Percentiles rank a stretch among this genome's conserved stretches.
These are phyloP conservation scores for Corrigiola litoralis DNA, from an alignment of 179 eudicot species.

Conservation along the genomic window DNA sequence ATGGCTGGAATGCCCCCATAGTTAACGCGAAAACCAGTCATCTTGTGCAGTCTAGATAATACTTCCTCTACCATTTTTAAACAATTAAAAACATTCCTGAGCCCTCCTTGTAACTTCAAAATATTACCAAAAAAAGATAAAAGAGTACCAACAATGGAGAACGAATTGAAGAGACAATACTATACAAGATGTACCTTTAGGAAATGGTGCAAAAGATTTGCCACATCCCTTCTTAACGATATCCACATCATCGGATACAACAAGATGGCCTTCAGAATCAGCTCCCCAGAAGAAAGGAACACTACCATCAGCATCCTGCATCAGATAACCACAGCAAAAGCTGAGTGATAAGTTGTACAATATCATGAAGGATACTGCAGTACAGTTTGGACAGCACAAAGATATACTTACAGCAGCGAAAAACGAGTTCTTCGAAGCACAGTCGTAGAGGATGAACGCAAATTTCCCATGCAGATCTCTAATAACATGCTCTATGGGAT, in stretches of 20 bases:
- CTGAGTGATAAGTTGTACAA: background rate
- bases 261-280: slow-evolving; percentile 80
- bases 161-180: background rate
- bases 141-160: too few relatives aligned
- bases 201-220: slow-evolving; percentile 91
- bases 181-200: slow-evolving; percentile 56
- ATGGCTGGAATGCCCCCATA: too few relatives aligned
- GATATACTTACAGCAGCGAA: slow-evolving; percentile 44
- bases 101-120: too few relatives aligned
- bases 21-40: too few relatives aligned
- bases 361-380: background rate
- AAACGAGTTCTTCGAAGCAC: slow-evolving; percentile 60
- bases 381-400: background rate
- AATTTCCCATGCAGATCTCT: slow-evolving; percentile 85
- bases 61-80: too few relatives aligned
- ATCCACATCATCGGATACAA: slow-evolving; percentile 61
- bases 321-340: background rate
- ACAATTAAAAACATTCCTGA: too few relatives aligned
- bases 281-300: slow-evolving; percentile 98
- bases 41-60: too few relatives aligned
- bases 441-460: slow-evolving; percentile 76
- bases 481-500: slow-evolving; percentile 83
- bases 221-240: slow-evolving; percentile 80
- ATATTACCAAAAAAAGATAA: too few relatives aligned
- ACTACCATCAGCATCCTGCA: slow-evolving; percentile 86